Evolutionary conservation across 148 eudicot species (phyloP).

Genomic region (Camellia japonica): DNA sequence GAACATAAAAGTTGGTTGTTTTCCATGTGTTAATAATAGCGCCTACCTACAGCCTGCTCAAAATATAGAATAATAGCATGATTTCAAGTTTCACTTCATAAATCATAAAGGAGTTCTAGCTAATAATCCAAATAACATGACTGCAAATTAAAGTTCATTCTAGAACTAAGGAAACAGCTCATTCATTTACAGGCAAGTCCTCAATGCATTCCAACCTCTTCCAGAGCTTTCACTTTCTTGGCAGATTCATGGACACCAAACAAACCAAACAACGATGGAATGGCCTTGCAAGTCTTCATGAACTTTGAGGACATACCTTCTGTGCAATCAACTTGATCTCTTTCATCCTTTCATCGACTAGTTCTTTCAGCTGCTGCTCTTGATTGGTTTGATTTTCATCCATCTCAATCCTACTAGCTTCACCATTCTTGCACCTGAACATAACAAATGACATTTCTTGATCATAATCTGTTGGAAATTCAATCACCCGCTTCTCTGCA

Average conservation of each 20-base stretch:
- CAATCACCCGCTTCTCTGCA: slow-evolving; percentile 58
- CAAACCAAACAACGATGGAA: not conserved
- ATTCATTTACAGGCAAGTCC: slow-evolving; percentile 8
- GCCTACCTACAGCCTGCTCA: not conserved
- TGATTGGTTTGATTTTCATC: slow-evolving; percentile 49
- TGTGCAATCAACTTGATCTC: slow-evolving; percentile 53
- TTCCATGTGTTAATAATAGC: not conserved
- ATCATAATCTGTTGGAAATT: slow-evolving; percentile 60
- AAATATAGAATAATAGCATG: not conserved
- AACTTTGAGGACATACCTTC: slow-evolving; percentile 37
- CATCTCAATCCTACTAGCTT: slow-evolving; percentile 35
- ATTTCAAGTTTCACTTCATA: not conserved
- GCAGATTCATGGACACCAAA: not conserved
- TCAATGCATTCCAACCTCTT: not conserved
- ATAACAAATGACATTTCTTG: slow-evolving; percentile 69
- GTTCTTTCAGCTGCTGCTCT: slow-evolving; percentile 64
- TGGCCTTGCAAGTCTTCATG: slow-evolving; percentile 9
- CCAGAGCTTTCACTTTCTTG: not conserved
- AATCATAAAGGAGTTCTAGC: not conserved
- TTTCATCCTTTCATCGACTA: slow-evolving; percentile 68
- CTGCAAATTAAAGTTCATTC: not conserved
- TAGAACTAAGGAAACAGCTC: not conserved
- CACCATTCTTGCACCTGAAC: slow-evolving; percentile 58
- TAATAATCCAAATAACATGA: not conserved
- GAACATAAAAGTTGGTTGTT: not conserved